Evolutionary conservation across 177 flowering plant species (phyloP), one percentile per base, ranked within the genome.

Genomic region (Vitis hybrid): DNA sequence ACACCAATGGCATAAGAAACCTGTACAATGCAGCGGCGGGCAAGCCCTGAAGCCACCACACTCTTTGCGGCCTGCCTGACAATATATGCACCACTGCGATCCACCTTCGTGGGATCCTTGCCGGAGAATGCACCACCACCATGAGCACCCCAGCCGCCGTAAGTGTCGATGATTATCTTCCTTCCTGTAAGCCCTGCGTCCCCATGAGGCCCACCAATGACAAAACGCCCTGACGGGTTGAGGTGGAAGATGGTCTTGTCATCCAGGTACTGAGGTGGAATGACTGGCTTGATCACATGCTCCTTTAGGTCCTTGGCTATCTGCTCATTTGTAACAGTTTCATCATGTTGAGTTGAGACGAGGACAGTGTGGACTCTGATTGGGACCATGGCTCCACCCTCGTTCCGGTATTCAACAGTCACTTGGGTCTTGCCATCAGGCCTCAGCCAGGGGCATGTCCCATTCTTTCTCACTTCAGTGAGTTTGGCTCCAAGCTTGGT

Each of bases 1-100:
- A 74, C 77, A 44, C 77, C 77, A 69, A 74, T 74, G 56, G 72
- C 73, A 31, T 74, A 74, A 14, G 73, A 69, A 14, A 69, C 77
- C 56, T 74, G 77, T 18, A 74, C 72, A 57, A 73, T 66, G 71
- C 76, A 73, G 61, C 76, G 60, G 13, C 71, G 18, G 22, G 76
- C 76, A 19, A 73, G 59, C 18, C 76, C 76, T 28, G 12, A 24
- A 11, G 75, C 75, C 8, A 72, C 47, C 47, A 38, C 47, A 38
- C 47, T 38, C 47, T 38, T 38, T 11, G 67, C 66, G 20, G 72
- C 72, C n/a, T 68, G 71, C 52, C 65, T 59, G 8, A 59, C 71
- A 69, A 69, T 60, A 47, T 60, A 69, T 13, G 72, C 65, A 1
- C 72, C 69, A 15, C 65, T 69, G 11, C 59, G 18, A 65, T 69